Base-by-base conservation (phyloP, 2,329 filamentous ascomycete species). In the Xylogone sp. region DNA sequence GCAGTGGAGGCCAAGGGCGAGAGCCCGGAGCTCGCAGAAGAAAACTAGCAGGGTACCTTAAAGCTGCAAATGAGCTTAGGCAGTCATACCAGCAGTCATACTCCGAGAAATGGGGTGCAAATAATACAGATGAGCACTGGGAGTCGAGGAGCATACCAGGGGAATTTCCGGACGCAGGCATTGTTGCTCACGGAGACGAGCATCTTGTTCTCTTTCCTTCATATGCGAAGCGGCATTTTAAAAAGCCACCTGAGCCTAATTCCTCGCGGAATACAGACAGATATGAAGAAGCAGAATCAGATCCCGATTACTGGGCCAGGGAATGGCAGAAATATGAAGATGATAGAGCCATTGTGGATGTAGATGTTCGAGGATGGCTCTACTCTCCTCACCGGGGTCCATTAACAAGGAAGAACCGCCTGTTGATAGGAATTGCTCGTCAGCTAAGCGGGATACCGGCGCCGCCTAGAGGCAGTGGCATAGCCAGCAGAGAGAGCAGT, bases 191-290 rank as follows among this genome's bases (percentile, higher is more conserved):
- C 55, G 92, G 90, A 12, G 82, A 90, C 54, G 91, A 97, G 67
- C 90, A 97, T 71, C 90, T 99, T 84, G 83, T 99, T 9, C 68
- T 99, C 21, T 99, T 99, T 60, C 94, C 94, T 0, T 97, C 90
- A 49, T 99, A 99, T 90, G 90, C 8, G 84, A 92, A 64, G 62
- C 65, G 56, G 56, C 68, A 58, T 59, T 60, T 34, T 53, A 59
- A 69, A 18, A 55, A 57, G 27, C 52, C 62, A 21, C 54, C 60
- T 21, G 20, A 49, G 12, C 56, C 59, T n/a, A 56, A 59, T 34
- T 42, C 49, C 18, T 66, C 69, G 3, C 68, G 64, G 6, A 67
- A 63, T 20, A 66, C 71, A 51, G 56, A 68, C n/a, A 53, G 58
- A 45, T 48, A 75, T 10, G 69, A 72, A 43, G 58, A 71, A 56